Base-by-base conservation (phyloP, 1,284 basidiomycete species). In the Sanghuangporus sanghuang region DNA sequence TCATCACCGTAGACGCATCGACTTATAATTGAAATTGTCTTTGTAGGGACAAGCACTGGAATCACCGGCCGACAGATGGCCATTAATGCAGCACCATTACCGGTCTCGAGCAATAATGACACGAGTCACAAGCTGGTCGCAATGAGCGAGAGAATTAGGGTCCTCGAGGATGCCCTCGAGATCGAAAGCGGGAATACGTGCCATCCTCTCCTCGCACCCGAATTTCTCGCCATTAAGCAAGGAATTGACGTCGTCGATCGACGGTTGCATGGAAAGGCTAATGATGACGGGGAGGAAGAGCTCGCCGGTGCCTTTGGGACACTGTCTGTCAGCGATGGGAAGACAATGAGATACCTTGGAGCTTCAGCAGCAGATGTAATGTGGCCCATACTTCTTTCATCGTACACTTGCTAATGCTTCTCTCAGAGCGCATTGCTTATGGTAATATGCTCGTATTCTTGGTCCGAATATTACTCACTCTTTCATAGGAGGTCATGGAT, bases 121-220 rank as follows among this genome's bases (percentile, higher is more conserved):
- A 12, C 44, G 38, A 27, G 23, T 35, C 53, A 18, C 4, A 59
- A 59, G 39, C 44, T 59, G 18, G 32, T 62, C 14, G 50, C 56
- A 1, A 66, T 68, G 62, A 65, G 65, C 50, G 64, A 67, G 21
- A 64, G 68, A 38, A 62, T 64, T 57, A 53, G 54, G 18, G 49
- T 35, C 16, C 59, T 64, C 1, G 63, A 64, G 46, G 59, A 64
- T 23, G 63, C 63, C 8, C 46, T 64, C 6, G 52, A 64, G 36
- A 57, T 64, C 49, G 27, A 61, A n/a, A 14, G 16, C 44, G 35
- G 57, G 35, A 27, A 18, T 32, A 60, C 63, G 12, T 63, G 64
- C 18, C 71, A 72, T 59, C 71, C 70, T 6, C 67, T 72, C 32
- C 64, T 72, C 9, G 58, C 66, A 18, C 63, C 68, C 46, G 70